phyloP scores from a whole-genome alignment of 345 rosid species.

The Cardamine resedifolia region DNA sequence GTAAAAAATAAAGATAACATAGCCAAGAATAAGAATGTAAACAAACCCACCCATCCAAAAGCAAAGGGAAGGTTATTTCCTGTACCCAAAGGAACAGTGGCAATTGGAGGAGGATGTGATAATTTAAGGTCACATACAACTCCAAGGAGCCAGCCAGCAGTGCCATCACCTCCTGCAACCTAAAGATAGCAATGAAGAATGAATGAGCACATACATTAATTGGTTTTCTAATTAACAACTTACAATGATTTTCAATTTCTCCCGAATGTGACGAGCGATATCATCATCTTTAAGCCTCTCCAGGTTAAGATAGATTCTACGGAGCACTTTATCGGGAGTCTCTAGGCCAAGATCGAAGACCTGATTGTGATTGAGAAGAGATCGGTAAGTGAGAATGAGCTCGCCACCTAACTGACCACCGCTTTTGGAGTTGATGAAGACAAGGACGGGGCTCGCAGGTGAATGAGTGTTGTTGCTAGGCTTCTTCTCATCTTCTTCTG shows the following conservation, averaged over 20 bases:
- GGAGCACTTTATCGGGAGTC: slow-evolving; percentile 66
- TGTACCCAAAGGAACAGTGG: slow-evolving; percentile 93
- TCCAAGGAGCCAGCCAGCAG: slow-evolving; percentile 98
- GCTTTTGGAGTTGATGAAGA: slow-evolving; percentile 86
- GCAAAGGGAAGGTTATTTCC: slow-evolving; percentile 97
- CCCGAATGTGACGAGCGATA: slow-evolving; percentile 52
- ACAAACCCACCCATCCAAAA: slow-evolving; percentile 81
- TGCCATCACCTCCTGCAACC: slow-evolving; percentile 99
- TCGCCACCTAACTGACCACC: slow-evolving; percentile 94
- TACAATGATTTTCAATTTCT: slow-evolving; percentile 64
- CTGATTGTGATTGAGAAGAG: slow-evolving; percentile 64
- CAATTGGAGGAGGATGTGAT: slow-evolving; percentile 85
- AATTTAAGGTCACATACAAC: slow-evolving; percentile 88
- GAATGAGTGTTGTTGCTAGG: slow-evolving; percentile 25
- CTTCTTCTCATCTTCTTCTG: background rate
- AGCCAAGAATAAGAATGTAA: background rate
- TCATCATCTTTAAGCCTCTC: slow-evolving; percentile 60
- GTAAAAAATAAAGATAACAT: background rate
- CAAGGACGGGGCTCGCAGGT: slow-evolving; percentile 69
- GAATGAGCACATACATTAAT: background rate
- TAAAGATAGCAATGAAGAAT: slow-evolving; percentile 14
- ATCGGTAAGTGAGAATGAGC: slow-evolving; percentile 72
- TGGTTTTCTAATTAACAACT: background rate
- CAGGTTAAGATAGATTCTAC: slow-evolving; percentile 63
- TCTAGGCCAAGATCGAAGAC: slow-evolving; percentile 79